Conservation (phyloP, 352 stramenopile genomes). For the Phytopythium helicoides region DNA sequence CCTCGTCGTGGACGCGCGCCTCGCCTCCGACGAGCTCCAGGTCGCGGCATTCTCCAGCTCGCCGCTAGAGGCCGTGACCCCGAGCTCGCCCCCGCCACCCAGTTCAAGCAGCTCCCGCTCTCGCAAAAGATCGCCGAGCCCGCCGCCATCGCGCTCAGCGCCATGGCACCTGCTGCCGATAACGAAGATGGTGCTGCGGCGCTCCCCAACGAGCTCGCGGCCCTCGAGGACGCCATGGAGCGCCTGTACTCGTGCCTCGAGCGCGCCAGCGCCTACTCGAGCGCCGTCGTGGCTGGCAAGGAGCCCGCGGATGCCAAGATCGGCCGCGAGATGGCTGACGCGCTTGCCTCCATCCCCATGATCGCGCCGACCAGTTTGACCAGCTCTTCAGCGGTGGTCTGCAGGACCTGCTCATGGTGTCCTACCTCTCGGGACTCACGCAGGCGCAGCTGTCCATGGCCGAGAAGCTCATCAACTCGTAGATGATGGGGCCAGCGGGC, state of each 20-base stretch:
- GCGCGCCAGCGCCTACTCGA: slow-evolving; percentile 85
- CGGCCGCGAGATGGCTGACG: slow-evolving; percentile 93
- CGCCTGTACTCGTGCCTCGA: slow-evolving; percentile 92
- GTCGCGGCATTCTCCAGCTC: slow-evolving; percentile 91
- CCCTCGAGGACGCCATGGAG: slow-evolving; percentile 80
- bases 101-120: slow-evolving; percentile 93
- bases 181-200: slow-evolving; percentile 37
- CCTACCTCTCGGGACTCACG: slow-evolving; percentile 96
- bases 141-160: slow-evolving; percentile 91
- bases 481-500: slow-evolving; percentile 11
- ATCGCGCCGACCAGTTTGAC: slow-evolving; percentile 95
- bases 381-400: slow-evolving; percentile 96
- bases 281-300: slow-evolving; percentile 87
- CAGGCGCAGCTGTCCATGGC: slow-evolving; percentile 97
- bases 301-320: slow-evolving; percentile 80
- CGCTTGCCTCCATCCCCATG: slow-evolving; percentile 91
- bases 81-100: slow-evolving; percentile 81
- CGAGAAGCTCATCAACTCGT: slow-evolving; percentile 96
- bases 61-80: slow-evolving; percentile 89
- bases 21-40: slow-evolving; percentile 78
- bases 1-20: slow-evolving; percentile 93
- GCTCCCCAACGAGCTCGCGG: slow-evolving; percentile 75
- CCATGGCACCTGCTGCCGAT: slow-evolving; percentile 59
- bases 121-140: slow-evolving; percentile 90
- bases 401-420: slow-evolving; percentile 98